These are phyloP conservation scores for Didymella pomorum DNA, from an alignment of 2,329 filamentous ascomycete genomes.

Conservation along the genomic window DNA sequence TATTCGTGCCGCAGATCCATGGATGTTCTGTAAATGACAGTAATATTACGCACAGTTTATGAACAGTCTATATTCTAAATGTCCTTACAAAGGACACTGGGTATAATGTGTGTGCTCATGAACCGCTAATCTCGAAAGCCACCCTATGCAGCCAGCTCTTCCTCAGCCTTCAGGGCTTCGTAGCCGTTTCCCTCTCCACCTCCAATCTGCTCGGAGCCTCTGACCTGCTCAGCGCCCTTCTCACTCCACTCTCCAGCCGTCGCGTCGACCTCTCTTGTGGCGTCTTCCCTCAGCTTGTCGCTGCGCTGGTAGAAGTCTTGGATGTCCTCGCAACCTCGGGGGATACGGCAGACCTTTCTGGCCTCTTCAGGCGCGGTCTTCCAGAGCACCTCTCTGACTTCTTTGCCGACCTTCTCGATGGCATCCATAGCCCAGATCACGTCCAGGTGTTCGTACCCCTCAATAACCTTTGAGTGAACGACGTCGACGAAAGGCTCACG, in stretches of 20 bases:
- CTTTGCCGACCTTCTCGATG: constrained; percentile 80
- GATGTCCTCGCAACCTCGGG: constrained; percentile 67
- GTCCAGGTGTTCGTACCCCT: constrained; percentile 88
- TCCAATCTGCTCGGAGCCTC: constrained; percentile 14
- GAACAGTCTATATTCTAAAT: constrained; percentile 1
- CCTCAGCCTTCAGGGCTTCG: constrained; percentile 25
- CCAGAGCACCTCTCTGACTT: constrained; percentile 85
- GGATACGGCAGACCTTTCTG: constrained; percentile 68
- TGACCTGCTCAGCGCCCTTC: constrained; percentile 38
- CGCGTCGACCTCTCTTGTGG: constrained; percentile 35
- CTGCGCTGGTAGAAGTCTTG: constrained; percentile 36
- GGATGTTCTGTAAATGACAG: not conserved
- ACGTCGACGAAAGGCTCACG: constrained; percentile 82
- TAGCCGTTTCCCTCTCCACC: constrained; percentile 41
- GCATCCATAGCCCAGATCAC: constrained; percentile 95
- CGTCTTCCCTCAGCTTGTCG: constrained; percentile 25
- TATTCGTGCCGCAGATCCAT: not conserved
- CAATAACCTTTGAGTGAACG: constrained; percentile 82
- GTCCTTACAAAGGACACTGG: not conserved
- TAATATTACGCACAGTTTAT: not conserved
- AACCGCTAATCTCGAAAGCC: constrained; percentile 12
- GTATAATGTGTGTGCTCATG: constrained; percentile 15
- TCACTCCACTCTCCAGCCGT: constrained; percentile 45
- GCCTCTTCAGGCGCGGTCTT: constrained; percentile 69
- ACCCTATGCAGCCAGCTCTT: not conserved